Evolutionary conservation across 2,329 filamentous ascomycete genomes (phyloP), one percentile per base, ranked within the genome.

Genomic region (Cladophialophora yegresii): DNA sequence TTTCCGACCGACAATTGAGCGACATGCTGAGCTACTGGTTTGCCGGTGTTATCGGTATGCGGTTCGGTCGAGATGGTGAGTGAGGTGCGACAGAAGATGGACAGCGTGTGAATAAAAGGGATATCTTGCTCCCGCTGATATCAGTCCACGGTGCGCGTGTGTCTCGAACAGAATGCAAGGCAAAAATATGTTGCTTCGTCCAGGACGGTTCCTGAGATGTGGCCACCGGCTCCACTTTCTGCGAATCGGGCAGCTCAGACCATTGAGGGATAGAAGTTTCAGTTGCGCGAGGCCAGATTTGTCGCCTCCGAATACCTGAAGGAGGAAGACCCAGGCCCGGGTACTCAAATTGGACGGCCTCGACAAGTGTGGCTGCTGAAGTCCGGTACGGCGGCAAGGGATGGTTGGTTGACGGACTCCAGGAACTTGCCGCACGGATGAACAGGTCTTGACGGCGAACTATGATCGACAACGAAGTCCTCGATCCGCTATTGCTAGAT

Each of bases 121-220:
- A 28, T 61, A 16, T n/a, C 51, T 16, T 47, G 54, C 55, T 33
- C 13, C 49, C 36, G 54, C 53, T 63, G 62, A 69, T 43, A 30
- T 54, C 23, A 45, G 30, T 47, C 22, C 57, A 56, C 54, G 50
- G 22, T 36, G 58, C 63, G 61, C 66, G 63, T 62, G 64, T 64
- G 64, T 65, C 67, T 65, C 43, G 66, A 65, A 61, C 45, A 62
- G 62, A 68, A 70, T 66, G 68, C 66, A 70, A 70, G 66, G 68
- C 60, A 63, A 53, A 45, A 60, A 58, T 63, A 70, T 70, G 69
- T 47, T 64, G 63, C 45, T 43, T 45, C 30, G 51, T 55, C 49
- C 61, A 62, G 58, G 50, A 54, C 49, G 64, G 58, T 56, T 68
- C 60, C 53, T 62, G 66, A 62, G 50, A 63, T 54, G 57, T 59